These are phyloP conservation scores for Sonneratia caseolaris DNA, from an alignment of 345 rosid genomes.

Conservation along the genomic window DNA sequence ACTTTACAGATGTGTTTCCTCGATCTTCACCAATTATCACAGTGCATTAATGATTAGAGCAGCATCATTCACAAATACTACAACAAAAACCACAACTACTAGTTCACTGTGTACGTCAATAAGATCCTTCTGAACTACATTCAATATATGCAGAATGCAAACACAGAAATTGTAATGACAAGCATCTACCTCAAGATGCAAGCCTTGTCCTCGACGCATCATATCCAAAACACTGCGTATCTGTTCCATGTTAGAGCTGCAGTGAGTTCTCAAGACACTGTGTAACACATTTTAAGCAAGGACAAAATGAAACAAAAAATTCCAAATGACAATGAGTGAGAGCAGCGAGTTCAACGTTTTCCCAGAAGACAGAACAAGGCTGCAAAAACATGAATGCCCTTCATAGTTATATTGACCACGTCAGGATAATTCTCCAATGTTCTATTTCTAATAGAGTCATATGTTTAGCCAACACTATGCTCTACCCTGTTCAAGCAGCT, in stretches of 20 bases:
- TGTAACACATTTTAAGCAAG: constrained; percentile 3
- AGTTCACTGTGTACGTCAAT: background rate
- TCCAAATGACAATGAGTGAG: background rate
- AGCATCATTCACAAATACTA: background rate
- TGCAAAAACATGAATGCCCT: background rate
- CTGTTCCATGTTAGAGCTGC: constrained; percentile 22
- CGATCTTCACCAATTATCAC: background rate
- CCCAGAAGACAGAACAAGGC: background rate
- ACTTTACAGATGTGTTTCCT: background rate
- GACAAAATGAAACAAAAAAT: background rate
- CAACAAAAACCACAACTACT: background rate
- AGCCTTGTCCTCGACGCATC: constrained; percentile 70
- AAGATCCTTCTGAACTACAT: background rate
- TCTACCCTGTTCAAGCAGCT: background rate
- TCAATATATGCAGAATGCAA: background rate
- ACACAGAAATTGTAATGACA: background rate
- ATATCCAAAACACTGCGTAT: constrained; percentile 70
- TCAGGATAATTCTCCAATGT: background rate
- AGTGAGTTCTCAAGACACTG: constrained; percentile 7
- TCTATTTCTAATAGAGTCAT: background rate
- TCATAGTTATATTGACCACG: background rate
- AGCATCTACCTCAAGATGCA: constrained; percentile 62
- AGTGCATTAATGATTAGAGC: background rate
- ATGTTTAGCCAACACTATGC: background rate
- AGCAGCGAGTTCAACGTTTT: background rate